Evolutionary conservation across 108 stramenopile species (phyloP).

Genomic region (Nannochloropsis gaditana): DNA sequence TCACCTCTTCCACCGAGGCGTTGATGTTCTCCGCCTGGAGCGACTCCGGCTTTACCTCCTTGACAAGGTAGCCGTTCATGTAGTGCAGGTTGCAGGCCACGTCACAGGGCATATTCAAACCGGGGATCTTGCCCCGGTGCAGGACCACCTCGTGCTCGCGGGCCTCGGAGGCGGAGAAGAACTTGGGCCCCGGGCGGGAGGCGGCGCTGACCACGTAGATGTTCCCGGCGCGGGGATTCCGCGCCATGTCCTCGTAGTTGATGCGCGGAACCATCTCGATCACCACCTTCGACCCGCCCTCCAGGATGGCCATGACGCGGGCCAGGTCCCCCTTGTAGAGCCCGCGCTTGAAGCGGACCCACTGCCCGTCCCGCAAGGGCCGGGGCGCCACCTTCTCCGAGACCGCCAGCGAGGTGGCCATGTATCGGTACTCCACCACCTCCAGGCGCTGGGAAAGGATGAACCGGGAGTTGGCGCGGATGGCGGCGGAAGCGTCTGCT

Average conservation of each 20-base stretch:
- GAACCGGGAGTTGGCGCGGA: conserved; percentile 66
- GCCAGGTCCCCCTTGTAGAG: conserved; percentile 92
- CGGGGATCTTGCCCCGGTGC: conserved; percentile 22
- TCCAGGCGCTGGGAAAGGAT: conserved; percentile 65
- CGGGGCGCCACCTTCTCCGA: conserved; percentile 56
- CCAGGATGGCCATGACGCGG: conserved; percentile 72
- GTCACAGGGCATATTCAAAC: conserved; percentile 62
- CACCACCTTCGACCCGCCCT: conserved; percentile 78
- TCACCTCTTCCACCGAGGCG: neutral
- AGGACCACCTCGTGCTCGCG: neutral
- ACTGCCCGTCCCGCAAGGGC: conserved; percentile 84
- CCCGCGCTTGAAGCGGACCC: conserved; percentile 82
- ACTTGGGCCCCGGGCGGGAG: neutral
- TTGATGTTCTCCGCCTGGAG: neutral
- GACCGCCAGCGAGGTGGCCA: conserved; percentile 88
- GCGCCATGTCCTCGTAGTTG: conserved; percentile 64
- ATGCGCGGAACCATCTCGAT: conserved; percentile 84
- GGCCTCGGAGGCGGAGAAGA: neutral
- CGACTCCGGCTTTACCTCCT: conserved; percentile 64
- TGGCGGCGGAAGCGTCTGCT: conserved; percentile 76
- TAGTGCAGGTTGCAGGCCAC: conserved; percentile 73
- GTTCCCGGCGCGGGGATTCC: conserved; percentile 69
- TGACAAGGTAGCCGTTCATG: conserved; percentile 78
- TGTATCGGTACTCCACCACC: conserved; percentile 75
- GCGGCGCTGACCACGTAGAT: neutral